Base-by-base conservation (phyloP, 192 early-diverging fungal genomes). In the Coemansia sp. region DNA sequence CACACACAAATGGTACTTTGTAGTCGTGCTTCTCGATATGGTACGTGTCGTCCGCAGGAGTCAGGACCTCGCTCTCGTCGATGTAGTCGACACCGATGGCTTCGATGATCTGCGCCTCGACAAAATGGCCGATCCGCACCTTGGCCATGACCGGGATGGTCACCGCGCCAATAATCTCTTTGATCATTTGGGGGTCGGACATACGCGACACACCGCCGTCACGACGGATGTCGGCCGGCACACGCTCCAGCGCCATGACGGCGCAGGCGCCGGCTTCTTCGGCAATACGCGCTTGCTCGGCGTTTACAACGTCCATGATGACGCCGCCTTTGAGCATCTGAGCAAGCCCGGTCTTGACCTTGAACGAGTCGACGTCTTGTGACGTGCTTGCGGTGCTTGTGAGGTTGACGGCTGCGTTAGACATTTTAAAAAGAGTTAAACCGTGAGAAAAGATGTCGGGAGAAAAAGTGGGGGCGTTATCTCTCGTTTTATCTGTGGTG, bases 251-350 rank as follows among this genome's bases (percentile, higher is more conserved):
- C 15, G 95, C 96, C 93, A 98, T 96, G 60, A 98, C 97, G 60
- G 94, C 96, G 63, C 88, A 90, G 42, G 97, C 97, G 72, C 96
- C 96, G 56, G 96, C 96, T 61, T 93, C 91, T 74, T 97, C 94
- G 54, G 97, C 97, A 70, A 99, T 98, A 42, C 92, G 83, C 15
- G 97, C 97, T 82, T 99, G 96, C 74, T 99, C 94, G 55, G 88
- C 93, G 71, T 98, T 93, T 66, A 96, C 87, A 14, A 97, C 97
- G 81, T 98, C 97, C 95, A 99, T 97, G 78, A 99, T 98, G 17
- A 99, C 97, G 62, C 97, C 97, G 57, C 94, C 95, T 89, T 97
- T 98, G 73, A 98, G 86, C 89, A 92, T 95, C 86, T 97, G 94
- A 21, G 96, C 96, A 58, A 98, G 88, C 54, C 95, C 95, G 56